These are phyloP conservation scores for Pleurotus tuoliensis DNA, from an alignment of 768 basidiomycete species.

Conservation along the genomic window DNA sequence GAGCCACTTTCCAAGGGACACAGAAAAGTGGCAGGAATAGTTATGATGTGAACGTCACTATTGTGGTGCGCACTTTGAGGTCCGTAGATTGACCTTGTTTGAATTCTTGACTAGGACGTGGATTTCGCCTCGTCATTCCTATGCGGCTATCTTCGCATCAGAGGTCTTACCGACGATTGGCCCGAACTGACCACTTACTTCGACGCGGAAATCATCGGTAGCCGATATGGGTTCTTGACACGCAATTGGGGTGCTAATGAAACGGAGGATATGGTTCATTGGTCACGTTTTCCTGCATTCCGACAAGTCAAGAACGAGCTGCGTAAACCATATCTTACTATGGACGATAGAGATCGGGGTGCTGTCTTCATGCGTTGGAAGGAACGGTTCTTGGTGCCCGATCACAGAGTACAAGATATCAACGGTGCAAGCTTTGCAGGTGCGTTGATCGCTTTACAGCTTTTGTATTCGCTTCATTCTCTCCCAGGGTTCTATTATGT, in stretches of 20 bases:
- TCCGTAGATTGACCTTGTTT: conserved; percentile 9
- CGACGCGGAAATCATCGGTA: conserved; percentile 93
- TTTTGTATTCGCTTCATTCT: conserved; percentile 13
- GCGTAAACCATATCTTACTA: conserved; percentile 71
- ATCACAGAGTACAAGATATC: conserved; percentile 90
- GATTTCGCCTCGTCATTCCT: conserved; percentile 83
- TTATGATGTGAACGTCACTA: conserved; percentile 91
- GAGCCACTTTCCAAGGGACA: conserved; percentile 83
- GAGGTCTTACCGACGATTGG: conserved; percentile 89
- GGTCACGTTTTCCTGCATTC: conserved; percentile 91
- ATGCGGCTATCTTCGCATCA: conserved; percentile 91
- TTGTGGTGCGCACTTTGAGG: conserved; percentile 62
- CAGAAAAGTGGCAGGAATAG: conserved; percentile 93
- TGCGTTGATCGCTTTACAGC: conserved; percentile 31
- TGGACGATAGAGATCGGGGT: conserved; percentile 71
- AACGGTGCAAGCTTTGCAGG: conserved; percentile 94
- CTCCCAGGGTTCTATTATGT: conserved; percentile 89
- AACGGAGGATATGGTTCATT: conserved; percentile 90
- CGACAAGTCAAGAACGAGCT: conserved; percentile 77
- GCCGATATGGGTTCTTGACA: conserved; percentile 87
- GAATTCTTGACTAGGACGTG: conserved; percentile 59
- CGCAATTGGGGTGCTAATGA: conserved; percentile 88
- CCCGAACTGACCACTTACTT: conserved; percentile 96
- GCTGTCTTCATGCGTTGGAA: conserved; percentile 97
- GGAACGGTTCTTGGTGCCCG: conserved; percentile 93